A percentile compares a stretch with the other conserved stretches of the same genome.
Conservation (phyloP, 768 basidiomycete species). For the Coprinopsis strossmayeri region DNA sequence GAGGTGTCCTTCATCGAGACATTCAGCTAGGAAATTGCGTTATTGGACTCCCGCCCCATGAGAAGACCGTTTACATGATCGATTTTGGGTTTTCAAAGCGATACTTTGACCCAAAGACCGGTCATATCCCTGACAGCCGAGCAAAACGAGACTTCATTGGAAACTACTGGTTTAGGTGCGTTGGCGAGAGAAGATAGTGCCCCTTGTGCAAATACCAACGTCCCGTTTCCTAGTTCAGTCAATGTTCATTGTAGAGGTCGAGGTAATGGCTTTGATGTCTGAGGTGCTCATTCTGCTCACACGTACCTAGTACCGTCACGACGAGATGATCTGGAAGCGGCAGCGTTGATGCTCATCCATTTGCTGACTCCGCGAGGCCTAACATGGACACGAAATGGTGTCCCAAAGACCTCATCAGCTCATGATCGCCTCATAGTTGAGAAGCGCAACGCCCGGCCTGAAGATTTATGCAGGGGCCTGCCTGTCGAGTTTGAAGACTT, state of each 20-base stretch:
- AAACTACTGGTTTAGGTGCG: slow-evolving; percentile 77
- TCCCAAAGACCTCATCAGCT: slow-evolving; percentile 61
- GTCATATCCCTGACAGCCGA: slow-evolving; percentile 69
- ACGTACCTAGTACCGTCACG: slow-evolving; percentile 58
- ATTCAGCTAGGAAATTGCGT: slow-evolving; percentile 77
- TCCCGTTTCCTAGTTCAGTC: slow-evolving; percentile 43
- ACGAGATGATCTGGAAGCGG: slow-evolving; percentile 73
- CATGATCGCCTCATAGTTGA: slow-evolving; percentile 60
- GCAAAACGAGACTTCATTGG: slow-evolving; percentile 70
- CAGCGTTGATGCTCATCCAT: slow-evolving; percentile 75
- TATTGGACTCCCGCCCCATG: slow-evolving; percentile 52
- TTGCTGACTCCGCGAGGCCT: slow-evolving; percentile 71
- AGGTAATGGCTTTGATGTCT: slow-evolving; percentile 31
- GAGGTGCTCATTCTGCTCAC: background rate
- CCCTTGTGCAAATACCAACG: too few relatives aligned
- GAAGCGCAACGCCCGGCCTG: slow-evolving; percentile 54
- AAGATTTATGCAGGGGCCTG: slow-evolving; percentile 61
- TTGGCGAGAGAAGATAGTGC: slow-evolving; percentile 8
- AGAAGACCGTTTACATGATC: slow-evolving; percentile 69
- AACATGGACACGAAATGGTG: slow-evolving; percentile 74
- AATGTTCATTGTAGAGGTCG: slow-evolving; percentile 72
- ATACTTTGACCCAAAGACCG: slow-evolving; percentile 61
- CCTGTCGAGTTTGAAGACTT: slow-evolving; percentile 75
- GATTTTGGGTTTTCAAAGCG: slow-evolving; percentile 82
- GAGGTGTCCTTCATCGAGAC: slow-evolving; percentile 70